Percentiles rank a stretch among this genome's conserved stretches.
Conservation (phyloP, 2,329 filamentous ascomycete genomes). For the Aspergillus oerlinghausenensis region DNA sequence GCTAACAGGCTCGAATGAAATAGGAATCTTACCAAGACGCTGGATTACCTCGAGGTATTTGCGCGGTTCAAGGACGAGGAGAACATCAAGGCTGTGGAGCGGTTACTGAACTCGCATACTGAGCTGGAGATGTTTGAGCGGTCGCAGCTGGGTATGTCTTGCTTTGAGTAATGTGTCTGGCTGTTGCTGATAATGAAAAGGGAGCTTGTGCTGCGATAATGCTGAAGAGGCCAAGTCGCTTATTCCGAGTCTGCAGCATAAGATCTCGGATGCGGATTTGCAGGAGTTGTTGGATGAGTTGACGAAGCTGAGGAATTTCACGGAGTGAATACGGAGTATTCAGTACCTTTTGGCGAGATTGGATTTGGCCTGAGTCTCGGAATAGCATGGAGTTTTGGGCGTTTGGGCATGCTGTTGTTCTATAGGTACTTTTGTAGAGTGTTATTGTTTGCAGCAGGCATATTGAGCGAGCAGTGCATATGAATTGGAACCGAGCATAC, state of each 20-base stretch:
- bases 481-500: neutral
- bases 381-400: slow-evolving; percentile 27
- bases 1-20: neutral
- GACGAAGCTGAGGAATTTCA: slow-evolving; percentile 64
- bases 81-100: slow-evolving; percentile 90
- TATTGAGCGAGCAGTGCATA: neutral
- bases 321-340: slow-evolving; percentile 25
- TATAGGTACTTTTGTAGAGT: neutral
- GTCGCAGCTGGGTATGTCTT: slow-evolving; percentile 72
- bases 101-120: slow-evolving; percentile 69
- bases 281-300: slow-evolving; percentile 87
- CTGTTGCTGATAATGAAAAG: slow-evolving; percentile 41
- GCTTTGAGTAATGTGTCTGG: neutral
- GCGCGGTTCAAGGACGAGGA: slow-evolving; percentile 93
- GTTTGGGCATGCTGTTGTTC: slow-evolving; percentile 3
- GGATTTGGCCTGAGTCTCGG: neutral
- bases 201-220: slow-evolving; percentile 84
- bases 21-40: slow-evolving; percentile 73
- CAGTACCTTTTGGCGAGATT: neutral
- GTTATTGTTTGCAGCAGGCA: neutral
- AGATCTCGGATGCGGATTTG: slow-evolving; percentile 84
- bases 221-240: slow-evolving; percentile 95
- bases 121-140: slow-evolving; percentile 89
- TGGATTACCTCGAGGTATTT: slow-evolving; percentile 91
- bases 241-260: slow-evolving; percentile 82